Evolutionary conservation across 345 rosid genomes (phyloP).

Genomic region (Salix koriyanagi): DNA sequence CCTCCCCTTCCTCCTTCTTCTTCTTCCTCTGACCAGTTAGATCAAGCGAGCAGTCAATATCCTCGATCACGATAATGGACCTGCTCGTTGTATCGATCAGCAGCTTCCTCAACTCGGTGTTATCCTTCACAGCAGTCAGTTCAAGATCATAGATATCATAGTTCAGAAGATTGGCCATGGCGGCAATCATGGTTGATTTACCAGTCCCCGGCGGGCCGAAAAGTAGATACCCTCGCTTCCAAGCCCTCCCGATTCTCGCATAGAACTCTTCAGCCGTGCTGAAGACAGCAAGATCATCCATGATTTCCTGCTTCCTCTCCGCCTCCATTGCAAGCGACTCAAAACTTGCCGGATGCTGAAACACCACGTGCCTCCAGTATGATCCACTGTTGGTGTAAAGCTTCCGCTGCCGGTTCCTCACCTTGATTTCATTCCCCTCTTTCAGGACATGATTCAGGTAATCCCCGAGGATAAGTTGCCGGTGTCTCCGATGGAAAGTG

Average conservation of each 20-base stretch:
- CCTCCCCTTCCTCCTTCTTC: not conserved
- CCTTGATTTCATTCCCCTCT: constrained; percentile 1
- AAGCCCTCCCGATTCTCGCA: constrained; percentile 7
- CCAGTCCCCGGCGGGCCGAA: constrained; percentile 1
- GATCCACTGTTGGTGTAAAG: constrained; percentile 3
- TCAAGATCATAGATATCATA: constrained; percentile 3
- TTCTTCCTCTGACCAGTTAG: constrained; percentile 9
- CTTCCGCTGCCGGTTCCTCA: constrained; percentile 2
- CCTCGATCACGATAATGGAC: constrained; percentile 6
- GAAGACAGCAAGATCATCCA: not conserved
- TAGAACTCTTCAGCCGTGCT: constrained; percentile 5
- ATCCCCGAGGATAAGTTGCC: not conserved
- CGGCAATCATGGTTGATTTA: constrained; percentile 6
- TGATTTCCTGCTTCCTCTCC: not conserved
- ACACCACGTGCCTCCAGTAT: constrained; percentile 6
- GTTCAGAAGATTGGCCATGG: constrained; percentile 7
- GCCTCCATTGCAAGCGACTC: not conserved
- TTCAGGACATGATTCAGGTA: constrained; percentile 5
- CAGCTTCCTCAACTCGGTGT: constrained; percentile 5
- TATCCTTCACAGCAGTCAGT: constrained; percentile 1
- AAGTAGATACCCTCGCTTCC: constrained; percentile 7
- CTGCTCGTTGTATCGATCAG: constrained; percentile 1
- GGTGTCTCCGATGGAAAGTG: not conserved
- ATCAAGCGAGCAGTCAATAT: constrained; percentile 5
- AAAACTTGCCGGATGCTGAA: constrained; percentile 3